Conservation (phyloP, 2,329 filamentous ascomycete species). For the Ophiostoma tasmaniense region DNA sequence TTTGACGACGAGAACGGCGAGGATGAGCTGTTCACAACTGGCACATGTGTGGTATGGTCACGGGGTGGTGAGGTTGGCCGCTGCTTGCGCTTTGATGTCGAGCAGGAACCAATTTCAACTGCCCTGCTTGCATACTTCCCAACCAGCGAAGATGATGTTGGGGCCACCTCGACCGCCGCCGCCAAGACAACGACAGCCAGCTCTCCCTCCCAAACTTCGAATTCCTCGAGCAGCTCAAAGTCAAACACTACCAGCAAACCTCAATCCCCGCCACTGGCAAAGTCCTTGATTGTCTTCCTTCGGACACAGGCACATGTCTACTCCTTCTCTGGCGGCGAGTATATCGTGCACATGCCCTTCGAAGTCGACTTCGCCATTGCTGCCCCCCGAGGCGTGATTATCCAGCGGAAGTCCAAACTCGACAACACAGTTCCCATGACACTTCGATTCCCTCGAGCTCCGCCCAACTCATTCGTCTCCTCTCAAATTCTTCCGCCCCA, state of each 20-base stretch:
- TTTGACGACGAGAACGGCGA: constrained; percentile 43
- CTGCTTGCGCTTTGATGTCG: constrained; percentile 75
- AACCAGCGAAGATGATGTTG: constrained; percentile 21
- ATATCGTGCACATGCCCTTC: constrained; percentile 89
- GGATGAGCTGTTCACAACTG: constrained; percentile 73
- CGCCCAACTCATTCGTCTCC: constrained; percentile 75
- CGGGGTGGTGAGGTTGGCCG: constrained; percentile 77
- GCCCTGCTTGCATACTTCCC: constrained; percentile 80
- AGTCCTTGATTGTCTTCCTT: constrained; percentile 81
- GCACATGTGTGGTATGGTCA: constrained; percentile 77
- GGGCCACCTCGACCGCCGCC: neutral
- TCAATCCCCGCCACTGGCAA: constrained; percentile 33
- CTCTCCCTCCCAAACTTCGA: neutral
- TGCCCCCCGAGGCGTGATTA: constrained; percentile 70
- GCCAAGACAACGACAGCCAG: neutral
- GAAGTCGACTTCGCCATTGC: constrained; percentile 83
- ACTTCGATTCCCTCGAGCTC: constrained; percentile 52
- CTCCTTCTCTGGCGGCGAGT: constrained; percentile 77
- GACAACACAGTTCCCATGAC: constrained; percentile 44
- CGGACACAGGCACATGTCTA: constrained; percentile 90
- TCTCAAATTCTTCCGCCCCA: constrained; percentile 50
- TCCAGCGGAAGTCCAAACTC: constrained; percentile 65
- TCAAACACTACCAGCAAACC: neutral
- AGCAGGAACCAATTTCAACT: constrained; percentile 79
- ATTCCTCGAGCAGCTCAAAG: neutral